phyloP scores from a whole-genome alignment of 208 protist species.

The Zelonia costaricensis region DNA sequence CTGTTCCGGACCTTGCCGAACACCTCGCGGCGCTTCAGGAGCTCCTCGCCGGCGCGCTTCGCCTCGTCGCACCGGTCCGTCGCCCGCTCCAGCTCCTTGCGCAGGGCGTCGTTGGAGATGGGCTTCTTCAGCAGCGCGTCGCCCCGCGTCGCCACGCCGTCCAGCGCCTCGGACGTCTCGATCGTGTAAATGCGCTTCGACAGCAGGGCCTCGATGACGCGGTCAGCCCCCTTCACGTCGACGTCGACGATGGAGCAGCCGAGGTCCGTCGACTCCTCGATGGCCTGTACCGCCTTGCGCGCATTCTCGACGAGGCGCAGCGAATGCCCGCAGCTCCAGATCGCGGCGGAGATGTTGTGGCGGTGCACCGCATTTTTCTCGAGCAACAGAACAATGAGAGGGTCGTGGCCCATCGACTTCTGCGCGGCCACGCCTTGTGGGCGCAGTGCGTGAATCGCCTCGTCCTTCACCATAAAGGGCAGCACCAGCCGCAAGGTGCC shows the following conservation, averaged over 20 bases:
- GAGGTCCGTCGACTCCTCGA: constrained; percentile 60
- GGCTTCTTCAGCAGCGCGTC: constrained; percentile 56
- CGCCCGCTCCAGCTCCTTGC: constrained; percentile 41
- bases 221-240: constrained; percentile 36
- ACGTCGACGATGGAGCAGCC: constrained; percentile 67
- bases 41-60: constrained; percentile 52
- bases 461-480: constrained; percentile 59
- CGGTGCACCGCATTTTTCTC: constrained; percentile 73
- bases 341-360: constrained; percentile 58
- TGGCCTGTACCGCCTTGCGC: constrained; percentile 54
- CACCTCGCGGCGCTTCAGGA: constrained; percentile 46
- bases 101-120: constrained; percentile 35
- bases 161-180: constrained; percentile 45
- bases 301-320: constrained; percentile 60
- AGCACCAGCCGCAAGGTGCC: constrained; percentile 42
- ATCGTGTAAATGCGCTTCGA: constrained; percentile 66
- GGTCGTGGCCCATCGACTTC: constrained; percentile 39
- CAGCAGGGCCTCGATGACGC: constrained; percentile 47
- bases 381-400: constrained; percentile 57
- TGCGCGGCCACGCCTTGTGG: constrained; percentile 26
- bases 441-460: constrained; percentile 30
- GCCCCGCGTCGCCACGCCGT: constrained; percentile 31
- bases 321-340: constrained; percentile 63
- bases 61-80: constrained; percentile 38
- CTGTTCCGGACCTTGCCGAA: constrained; percentile 65